These are phyloP conservation scores for Paecilomyces fulvus DNA, from an alignment of 2,329 filamentous ascomycete species.

Conservation along the genomic window DNA sequence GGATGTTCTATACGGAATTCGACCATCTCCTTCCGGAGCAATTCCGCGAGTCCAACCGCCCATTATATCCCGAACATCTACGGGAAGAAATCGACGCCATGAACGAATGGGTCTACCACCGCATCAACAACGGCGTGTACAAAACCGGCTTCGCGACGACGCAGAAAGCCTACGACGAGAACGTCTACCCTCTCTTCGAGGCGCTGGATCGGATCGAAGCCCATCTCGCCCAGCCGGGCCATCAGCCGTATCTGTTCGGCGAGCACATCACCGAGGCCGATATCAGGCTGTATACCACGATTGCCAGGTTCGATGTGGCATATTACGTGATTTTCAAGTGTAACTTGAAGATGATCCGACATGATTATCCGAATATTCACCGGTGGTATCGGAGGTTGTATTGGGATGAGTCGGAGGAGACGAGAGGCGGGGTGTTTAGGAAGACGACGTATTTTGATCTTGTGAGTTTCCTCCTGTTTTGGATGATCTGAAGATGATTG, in stretches of 20 bases:
- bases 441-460: slow-evolving; percentile 37
- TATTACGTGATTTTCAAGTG: slow-evolving; percentile 79
- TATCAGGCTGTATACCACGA: slow-evolving; percentile 60
- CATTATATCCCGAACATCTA: slow-evolving; percentile 57
- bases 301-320: slow-evolving; percentile 60
- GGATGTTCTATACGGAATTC: slow-evolving; percentile 73
- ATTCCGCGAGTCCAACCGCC: slow-evolving; percentile 45
- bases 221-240: slow-evolving; percentile 46
- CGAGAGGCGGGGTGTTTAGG: slow-evolving; percentile 35
- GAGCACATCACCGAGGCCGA: slow-evolving; percentile 68
- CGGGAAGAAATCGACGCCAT: slow-evolving; percentile 60
- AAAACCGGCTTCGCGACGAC: slow-evolving; percentile 67
- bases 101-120: slow-evolving; percentile 67
- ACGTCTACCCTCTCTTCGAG: slow-evolving; percentile 60
- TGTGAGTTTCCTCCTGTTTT: slow-evolving; percentile 15
- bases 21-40: slow-evolving; percentile 54
- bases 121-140: slow-evolving; percentile 48
- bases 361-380: slow-evolving; percentile 48
- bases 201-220: slow-evolving; percentile 65
- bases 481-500: neutral
- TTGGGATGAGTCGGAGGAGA: slow-evolving; percentile 36
- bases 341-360: slow-evolving; percentile 54
- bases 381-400: slow-evolving; percentile 41
- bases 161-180: slow-evolving; percentile 66
- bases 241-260: slow-evolving; percentile 64